phyloP scores from a whole-genome alignment of 2,329 filamentous ascomycete genomes.

The Leptographium lundbergii region DNA sequence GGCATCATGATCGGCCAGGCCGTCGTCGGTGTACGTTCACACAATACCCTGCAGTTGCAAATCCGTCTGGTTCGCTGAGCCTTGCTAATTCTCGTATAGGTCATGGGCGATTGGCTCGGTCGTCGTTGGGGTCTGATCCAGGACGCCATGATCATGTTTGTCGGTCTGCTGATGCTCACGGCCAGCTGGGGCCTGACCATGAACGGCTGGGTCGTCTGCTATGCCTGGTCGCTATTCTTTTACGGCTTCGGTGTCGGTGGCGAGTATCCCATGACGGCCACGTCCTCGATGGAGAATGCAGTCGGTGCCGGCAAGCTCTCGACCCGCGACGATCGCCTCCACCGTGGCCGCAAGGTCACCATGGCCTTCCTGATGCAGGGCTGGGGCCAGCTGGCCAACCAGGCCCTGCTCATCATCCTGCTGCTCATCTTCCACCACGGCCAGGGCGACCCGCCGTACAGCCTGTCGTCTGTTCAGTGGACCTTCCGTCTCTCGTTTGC shows the following conservation, averaged over 20 bases:
- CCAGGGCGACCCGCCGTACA: constrained; percentile 65
- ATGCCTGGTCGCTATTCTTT: constrained; percentile 89
- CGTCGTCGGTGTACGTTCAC: constrained; percentile 53
- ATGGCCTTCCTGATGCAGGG: constrained; percentile 97
- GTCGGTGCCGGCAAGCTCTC: constrained; percentile 78
- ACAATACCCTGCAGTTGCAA: no score
- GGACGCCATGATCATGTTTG: constrained; percentile 86
- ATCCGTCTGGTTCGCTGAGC: neutral
- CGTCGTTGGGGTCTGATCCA: constrained; percentile 93
- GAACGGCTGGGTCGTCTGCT: constrained; percentile 95
- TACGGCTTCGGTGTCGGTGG: constrained; percentile 64
- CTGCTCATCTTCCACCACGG: constrained; percentile 82
- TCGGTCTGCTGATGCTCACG: constrained; percentile 84
- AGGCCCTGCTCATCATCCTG: constrained; percentile 74
- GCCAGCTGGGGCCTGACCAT: constrained; percentile 78
- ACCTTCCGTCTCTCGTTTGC: constrained; percentile 89
- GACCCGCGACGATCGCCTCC: constrained; percentile 82
- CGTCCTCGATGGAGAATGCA: constrained; percentile 85
- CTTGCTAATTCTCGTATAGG: constrained; percentile 17
- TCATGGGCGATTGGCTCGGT: constrained; percentile 62
- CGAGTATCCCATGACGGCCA: constrained; percentile 95
- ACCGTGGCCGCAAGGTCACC: constrained; percentile 91
- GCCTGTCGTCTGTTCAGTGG: constrained; percentile 65
- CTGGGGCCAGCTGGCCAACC: constrained; percentile 94
- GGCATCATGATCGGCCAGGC: constrained; percentile 95